These are phyloP conservation scores for Xylariaceae sp. DNA, from an alignment of 2,329 filamentous ascomycete species.

Conservation along the genomic window DNA sequence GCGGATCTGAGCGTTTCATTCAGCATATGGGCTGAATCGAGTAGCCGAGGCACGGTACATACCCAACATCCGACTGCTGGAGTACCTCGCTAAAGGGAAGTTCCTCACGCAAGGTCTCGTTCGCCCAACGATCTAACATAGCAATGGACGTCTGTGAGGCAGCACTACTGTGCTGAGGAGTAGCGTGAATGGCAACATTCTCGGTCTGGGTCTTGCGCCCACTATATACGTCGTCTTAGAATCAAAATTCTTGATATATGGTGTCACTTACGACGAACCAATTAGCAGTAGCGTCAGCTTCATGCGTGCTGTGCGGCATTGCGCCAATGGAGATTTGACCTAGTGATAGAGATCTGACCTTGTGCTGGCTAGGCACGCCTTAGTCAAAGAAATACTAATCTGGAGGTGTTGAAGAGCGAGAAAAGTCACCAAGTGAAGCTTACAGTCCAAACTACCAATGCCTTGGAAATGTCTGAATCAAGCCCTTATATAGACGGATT, in stretches of 20 bases:
- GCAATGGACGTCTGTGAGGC: slow-evolving; percentile 14
- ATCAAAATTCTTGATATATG: slow-evolving; percentile 1
- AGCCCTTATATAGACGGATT: slow-evolving; percentile 22
- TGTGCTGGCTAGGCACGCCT: neutral
- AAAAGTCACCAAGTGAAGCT: slow-evolving; percentile 25
- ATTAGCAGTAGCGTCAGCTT: slow-evolving; percentile 17
- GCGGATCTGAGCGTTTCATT: slow-evolving; percentile 20
- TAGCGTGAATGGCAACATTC: slow-evolving; percentile 1
- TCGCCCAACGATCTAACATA: slow-evolving; percentile 34
- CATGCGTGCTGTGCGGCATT: slow-evolving; percentile 33
- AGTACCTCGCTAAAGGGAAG: slow-evolving; percentile 34
- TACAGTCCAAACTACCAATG: slow-evolving; percentile 1
- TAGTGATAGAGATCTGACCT: slow-evolving; percentile 2
- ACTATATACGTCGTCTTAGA: slow-evolving; percentile 28
- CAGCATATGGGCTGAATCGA: slow-evolving; percentile 11
- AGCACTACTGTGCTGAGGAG: neutral
- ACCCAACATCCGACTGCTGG: slow-evolving; percentile 28
- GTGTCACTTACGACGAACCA: slow-evolving; percentile 23
- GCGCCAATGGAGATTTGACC: neutral
- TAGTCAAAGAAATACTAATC: neutral
- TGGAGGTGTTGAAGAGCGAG: slow-evolving; percentile 4
- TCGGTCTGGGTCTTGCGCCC: slow-evolving; percentile 1
- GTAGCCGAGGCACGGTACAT: slow-evolving; percentile 7
- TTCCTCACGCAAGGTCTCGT: slow-evolving; percentile 26
- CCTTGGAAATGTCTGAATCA: neutral